phyloP scores from a whole-genome alignment of 768 basidiomycete genomes.

The Mycena haematopus region DNA sequence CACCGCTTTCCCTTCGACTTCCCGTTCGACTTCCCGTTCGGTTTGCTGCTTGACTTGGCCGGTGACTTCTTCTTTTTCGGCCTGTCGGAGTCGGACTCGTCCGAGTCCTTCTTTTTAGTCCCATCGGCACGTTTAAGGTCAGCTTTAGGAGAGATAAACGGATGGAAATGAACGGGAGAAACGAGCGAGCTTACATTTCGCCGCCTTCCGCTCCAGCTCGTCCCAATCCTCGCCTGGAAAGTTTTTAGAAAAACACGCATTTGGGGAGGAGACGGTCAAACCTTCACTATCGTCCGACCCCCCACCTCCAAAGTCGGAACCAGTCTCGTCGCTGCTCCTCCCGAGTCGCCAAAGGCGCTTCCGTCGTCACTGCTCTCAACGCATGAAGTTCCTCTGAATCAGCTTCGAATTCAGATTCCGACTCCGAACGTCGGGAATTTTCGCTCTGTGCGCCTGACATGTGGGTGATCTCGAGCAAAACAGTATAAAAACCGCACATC shows the following conservation, averaged over 20 bases:
- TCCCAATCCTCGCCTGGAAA: conserved; percentile 91
- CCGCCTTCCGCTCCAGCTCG: conserved; percentile 90
- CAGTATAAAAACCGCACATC: conserved; percentile 56
- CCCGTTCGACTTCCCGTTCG: conserved; percentile 43
- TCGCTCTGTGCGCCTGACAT: conserved; percentile 44
- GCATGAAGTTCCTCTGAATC: conserved; percentile 65
- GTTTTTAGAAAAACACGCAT: background rate
- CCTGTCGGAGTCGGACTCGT: conserved; percentile 30
- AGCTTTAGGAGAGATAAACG: conserved; percentile 11
- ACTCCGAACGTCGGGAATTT: conserved; percentile 51
- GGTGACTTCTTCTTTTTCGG: conserved; percentile 31
- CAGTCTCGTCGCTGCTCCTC: conserved; percentile 69
- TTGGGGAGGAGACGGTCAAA: conserved; percentile 31
- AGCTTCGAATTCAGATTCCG: conserved; percentile 54
- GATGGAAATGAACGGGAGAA: background rate
- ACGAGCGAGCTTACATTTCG: conserved; percentile 66
- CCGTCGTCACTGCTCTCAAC: conserved; percentile 61
- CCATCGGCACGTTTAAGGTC: conserved; percentile 30
- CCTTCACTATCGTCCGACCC: conserved; percentile 63
- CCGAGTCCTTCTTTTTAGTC: conserved; percentile 15
- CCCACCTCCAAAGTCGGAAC: conserved; percentile 63
- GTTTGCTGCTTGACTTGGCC: conserved; percentile 48
- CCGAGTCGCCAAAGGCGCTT: conserved; percentile 75
- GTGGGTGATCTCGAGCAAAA: conserved; percentile 9
- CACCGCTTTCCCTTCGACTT: conserved; percentile 36